Percentiles rank a stretch among this genome's conserved stretches.
These are phyloP conservation scores for Kewa caespitosa DNA, from an alignment of 179 eudicot species.

Conservation along the genomic window DNA sequence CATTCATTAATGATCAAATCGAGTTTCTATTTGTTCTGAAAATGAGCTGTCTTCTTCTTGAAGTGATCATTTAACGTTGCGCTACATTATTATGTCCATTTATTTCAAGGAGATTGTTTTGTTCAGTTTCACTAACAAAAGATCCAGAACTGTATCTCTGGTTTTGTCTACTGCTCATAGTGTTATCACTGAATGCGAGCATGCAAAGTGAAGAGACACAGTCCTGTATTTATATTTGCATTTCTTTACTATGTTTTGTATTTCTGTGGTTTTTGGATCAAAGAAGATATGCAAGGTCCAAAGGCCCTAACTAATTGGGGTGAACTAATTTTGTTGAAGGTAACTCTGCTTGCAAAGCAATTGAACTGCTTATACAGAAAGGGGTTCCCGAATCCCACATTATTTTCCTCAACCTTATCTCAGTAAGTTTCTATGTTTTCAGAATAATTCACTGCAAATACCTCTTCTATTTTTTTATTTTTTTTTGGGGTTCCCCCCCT, in stretches of 20 bases:
- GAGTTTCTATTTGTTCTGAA: too few relatives aligned
- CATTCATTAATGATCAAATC: too few relatives aligned
- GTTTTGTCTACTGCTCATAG: too few relatives aligned
- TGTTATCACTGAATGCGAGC: not conserved
- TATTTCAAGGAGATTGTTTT: not conserved
- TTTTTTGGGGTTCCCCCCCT: too few relatives aligned
- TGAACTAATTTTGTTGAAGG: constrained; percentile 45
- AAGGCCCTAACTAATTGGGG: not conserved
- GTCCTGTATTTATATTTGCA: too few relatives aligned
- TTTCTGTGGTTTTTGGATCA: too few relatives aligned
- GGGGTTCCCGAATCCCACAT: constrained; percentile 97
- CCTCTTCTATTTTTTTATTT: not conserved
- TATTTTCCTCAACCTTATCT: constrained; percentile 86
- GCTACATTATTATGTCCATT: not conserved
- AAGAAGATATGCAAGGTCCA: not conserved
- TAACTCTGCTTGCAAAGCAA: constrained; percentile 94
- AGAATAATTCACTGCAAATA: too few relatives aligned
- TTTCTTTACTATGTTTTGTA: too few relatives aligned
- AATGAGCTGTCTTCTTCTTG: not conserved
- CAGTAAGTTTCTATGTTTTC: constrained; percentile 49
- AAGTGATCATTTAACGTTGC: not conserved
- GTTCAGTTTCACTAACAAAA: not conserved
- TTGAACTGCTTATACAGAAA: constrained; percentile 81
- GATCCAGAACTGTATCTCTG: too few relatives aligned
- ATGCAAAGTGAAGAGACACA: not conserved